Evolutionary conservation across 2,329 filamentous ascomycete genomes (phyloP).

Genomic region (Fusarium sp.): DNA sequence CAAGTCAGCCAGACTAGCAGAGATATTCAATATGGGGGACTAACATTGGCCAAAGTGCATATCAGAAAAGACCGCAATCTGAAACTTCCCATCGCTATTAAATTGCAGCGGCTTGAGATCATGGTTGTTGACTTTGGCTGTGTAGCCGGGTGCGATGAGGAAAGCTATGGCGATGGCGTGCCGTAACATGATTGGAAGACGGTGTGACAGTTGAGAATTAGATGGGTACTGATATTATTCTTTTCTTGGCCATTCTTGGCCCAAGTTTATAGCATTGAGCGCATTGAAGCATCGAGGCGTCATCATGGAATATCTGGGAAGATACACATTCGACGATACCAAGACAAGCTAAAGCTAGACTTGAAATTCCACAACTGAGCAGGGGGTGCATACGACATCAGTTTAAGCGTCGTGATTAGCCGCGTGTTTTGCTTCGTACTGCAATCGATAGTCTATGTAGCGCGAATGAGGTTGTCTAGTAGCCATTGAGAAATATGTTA

Average conservation of each 20-base stretch:
- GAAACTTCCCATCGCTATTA: conserved; percentile 36
- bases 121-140: conserved; percentile 18
- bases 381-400: conserved; percentile 10
- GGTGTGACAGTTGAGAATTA: not conserved
- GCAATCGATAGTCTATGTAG: not conserved
- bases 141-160: conserved; percentile 10
- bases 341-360: conserved; percentile 7
- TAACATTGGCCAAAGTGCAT: conserved; percentile 42
- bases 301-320: not conserved
- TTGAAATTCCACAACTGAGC: conserved; percentile 5
- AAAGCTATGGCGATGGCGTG: conserved; percentile 8
- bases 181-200: conserved; percentile 1
- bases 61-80: conserved; percentile 42
- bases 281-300: conserved; percentile 22
- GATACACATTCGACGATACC: conserved; percentile 12
- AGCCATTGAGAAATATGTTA: not conserved
- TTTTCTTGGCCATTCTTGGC: not conserved
- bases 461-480: not conserved
- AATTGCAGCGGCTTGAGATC: conserved; percentile 34
- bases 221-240: not conserved
- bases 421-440: not conserved
- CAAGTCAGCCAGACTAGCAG: not conserved
- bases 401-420: conserved; percentile 8
- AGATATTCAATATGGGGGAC: not conserved
- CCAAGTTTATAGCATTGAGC: conserved; percentile 19